Conservation (phyloP, 805 yeast genomes). For the Candida vartiovaarae region DNA sequence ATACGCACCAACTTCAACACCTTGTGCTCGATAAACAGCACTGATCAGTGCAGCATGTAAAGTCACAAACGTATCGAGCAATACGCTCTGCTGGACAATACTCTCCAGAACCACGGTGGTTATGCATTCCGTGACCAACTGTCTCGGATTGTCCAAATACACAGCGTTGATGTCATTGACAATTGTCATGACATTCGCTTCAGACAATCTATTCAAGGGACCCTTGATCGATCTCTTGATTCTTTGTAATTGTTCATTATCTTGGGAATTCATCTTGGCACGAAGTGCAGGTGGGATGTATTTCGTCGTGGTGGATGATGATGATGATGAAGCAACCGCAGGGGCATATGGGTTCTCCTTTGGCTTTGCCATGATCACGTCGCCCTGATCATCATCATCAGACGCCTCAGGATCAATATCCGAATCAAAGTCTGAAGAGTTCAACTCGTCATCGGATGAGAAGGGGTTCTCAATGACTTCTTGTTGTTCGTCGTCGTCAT, state of each 20-base stretch:
- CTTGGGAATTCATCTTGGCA: constrained; percentile 34
- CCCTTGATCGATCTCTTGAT: constrained; percentile 69
- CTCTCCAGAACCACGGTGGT: constrained; percentile 59
- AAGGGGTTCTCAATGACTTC: constrained; percentile 26
- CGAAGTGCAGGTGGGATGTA: constrained; percentile 90
- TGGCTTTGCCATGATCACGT: constrained; percentile 26
- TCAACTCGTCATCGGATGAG: constrained; percentile 35
- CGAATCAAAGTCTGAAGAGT: constrained; percentile 37
- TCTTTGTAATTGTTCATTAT: constrained; percentile 39
- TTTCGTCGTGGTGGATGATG: constrained; percentile 19
- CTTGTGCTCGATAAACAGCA: constrained; percentile 70
- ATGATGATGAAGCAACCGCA: constrained; percentile 31
- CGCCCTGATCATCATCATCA: constrained; percentile 25
- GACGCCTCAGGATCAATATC: constrained; percentile 32
- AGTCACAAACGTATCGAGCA: constrained; percentile 72
- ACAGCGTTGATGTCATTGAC: constrained; percentile 60
- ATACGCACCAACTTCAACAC: constrained; percentile 84
- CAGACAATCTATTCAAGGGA: constrained; percentile 81
- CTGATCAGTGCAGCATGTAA: constrained; percentile 72
- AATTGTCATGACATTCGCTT: constrained; percentile 68
- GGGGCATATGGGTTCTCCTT: constrained; percentile 75
- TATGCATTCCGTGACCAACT: constrained; percentile 66
- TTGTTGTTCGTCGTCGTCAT: constrained; percentile 20
- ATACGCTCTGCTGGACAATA: constrained; percentile 52
- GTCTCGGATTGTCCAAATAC: constrained; percentile 65